A percentile compares a stretch with the other conserved stretches of the same genome.
phyloP scores from a whole-genome alignment of 495 filamentous ascomycete species.

The Penicillium antarcticum region DNA sequence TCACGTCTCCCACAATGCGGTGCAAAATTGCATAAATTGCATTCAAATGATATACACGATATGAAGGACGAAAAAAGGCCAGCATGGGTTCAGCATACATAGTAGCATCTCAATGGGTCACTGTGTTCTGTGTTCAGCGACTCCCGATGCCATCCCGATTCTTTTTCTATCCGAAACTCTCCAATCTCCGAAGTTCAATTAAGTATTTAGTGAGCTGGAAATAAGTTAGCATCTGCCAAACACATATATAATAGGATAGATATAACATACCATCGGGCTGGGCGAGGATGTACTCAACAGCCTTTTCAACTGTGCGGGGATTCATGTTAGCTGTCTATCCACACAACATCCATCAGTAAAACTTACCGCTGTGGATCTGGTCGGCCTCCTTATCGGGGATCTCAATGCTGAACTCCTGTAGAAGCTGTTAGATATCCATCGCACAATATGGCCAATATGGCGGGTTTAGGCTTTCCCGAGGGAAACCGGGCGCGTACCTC shows the following conservation, averaged over 20 bases:
- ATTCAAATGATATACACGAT: slow-evolving; percentile 51
- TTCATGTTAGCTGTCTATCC: slow-evolving; percentile 11
- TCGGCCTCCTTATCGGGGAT: slow-evolving; percentile 99
- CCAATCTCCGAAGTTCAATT: slow-evolving; percentile 28
- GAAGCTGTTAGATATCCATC: slow-evolving; percentile 20
- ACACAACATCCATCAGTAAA: not conserved
- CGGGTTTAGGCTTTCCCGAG: slow-evolving; percentile 10
- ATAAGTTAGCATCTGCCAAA: slow-evolving; percentile 12
- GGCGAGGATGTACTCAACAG: slow-evolving; percentile 89
- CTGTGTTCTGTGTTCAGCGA: slow-evolving; percentile 15
- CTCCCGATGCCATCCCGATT: slow-evolving; percentile 31
- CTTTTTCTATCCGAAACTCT: slow-evolving; percentile 38
- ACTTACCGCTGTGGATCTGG: slow-evolving; percentile 91
- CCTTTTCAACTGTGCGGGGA: slow-evolving; percentile 74
- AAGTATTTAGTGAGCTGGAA: slow-evolving; percentile 42
- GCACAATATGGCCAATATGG: not conserved
- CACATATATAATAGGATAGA: not conserved
- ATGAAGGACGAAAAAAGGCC: slow-evolving; percentile 34
- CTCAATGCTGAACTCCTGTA: slow-evolving; percentile 98
- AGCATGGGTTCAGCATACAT: slow-evolving; percentile 43
- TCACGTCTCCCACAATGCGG: not conserved
- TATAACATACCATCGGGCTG: slow-evolving; percentile 76
- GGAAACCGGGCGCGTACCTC: slow-evolving; percentile 62
- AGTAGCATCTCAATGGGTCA: slow-evolving; percentile 25
- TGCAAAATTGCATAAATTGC: slow-evolving; percentile 43